phyloP scores from a whole-genome alignment of 345 rosid genomes.

The Moricandia moricandioides region DNA sequence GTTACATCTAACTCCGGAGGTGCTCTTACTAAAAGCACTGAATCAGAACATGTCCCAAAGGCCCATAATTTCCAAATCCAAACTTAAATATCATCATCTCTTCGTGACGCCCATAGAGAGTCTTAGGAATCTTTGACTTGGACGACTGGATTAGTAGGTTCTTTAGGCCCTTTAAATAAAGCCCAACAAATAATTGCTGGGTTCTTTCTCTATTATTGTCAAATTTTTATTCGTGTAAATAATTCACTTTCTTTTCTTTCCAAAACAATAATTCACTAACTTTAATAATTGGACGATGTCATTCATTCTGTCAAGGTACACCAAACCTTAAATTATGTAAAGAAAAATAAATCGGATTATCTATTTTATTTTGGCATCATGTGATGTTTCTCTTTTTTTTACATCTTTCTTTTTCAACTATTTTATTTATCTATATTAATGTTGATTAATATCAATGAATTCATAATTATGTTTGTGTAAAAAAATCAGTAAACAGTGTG shows the following conservation, averaged over 20 bases:
- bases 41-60: background rate
- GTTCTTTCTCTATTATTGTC: background rate
- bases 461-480: background rate
- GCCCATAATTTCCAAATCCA: background rate
- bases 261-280: slow-evolving; percentile 11
- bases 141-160: background rate
- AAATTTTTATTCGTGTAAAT: slow-evolving; percentile 3
- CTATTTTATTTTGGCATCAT: background rate
- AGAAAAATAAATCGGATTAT: background rate
- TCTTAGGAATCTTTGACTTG: background rate
- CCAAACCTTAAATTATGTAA: background rate
- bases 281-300: slow-evolving; percentile 16
- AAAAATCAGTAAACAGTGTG: background rate
- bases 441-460: background rate
- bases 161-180: background rate
- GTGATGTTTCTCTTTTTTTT: background rate
- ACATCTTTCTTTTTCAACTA: background rate
- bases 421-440: background rate
- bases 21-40: too few species aligned
- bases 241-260: background rate
- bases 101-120: slow-evolving; percentile 25
- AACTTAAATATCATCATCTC: background rate
- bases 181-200: slow-evolving; percentile 5
- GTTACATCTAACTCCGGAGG: too few species aligned
- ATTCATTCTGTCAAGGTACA: background rate